phyloP scores from a whole-genome alignment of 768 basidiomycete genomes.

The Russula griseocarnosa region DNA sequence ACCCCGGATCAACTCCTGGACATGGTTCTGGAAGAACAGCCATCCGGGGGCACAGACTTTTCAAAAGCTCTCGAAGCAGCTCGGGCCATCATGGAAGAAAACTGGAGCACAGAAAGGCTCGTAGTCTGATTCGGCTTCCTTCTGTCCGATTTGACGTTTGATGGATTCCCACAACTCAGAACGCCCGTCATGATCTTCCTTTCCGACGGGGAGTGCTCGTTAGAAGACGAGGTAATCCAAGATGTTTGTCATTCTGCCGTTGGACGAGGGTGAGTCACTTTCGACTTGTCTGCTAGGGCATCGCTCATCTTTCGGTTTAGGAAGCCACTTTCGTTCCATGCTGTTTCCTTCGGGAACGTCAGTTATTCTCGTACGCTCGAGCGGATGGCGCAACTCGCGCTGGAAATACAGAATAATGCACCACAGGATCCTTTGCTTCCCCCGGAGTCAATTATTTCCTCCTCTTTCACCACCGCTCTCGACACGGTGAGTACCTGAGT shows the following conservation, averaged over 20 bases:
- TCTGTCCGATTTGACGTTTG: background rate
- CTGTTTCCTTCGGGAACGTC: conserved; percentile 51
- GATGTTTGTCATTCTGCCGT: conserved; percentile 43
- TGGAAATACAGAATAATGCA: conserved; percentile 43
- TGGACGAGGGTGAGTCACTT: conserved; percentile 40
- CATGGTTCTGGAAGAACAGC: conserved; percentile 35
- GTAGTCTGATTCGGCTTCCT: background rate
- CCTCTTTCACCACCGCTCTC: conserved; percentile 49
- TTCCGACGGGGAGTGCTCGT: conserved; percentile 50
- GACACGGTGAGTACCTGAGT: conserved; percentile 43
- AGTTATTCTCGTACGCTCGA: conserved; percentile 34
- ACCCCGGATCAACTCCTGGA: conserved; percentile 45
- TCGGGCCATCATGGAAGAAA: conserved; percentile 39
- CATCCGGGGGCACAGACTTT: conserved; percentile 44
- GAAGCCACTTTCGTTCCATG: conserved; percentile 53
- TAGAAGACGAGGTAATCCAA: conserved; percentile 39
- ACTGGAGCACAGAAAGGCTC: conserved; percentile 53
- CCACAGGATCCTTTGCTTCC: conserved; percentile 42
- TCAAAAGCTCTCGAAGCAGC: conserved; percentile 39
- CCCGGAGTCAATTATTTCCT: conserved; percentile 33
- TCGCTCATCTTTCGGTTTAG: conserved; percentile 33
- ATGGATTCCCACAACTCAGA: conserved; percentile 32
- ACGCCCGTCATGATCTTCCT: conserved; percentile 53
- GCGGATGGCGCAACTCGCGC: conserved; percentile 51
- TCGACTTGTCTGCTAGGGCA: background rate